Conservation (phyloP, 2,329 filamentous ascomycete species). For the Coniochaeta hoffmannii region DNA sequence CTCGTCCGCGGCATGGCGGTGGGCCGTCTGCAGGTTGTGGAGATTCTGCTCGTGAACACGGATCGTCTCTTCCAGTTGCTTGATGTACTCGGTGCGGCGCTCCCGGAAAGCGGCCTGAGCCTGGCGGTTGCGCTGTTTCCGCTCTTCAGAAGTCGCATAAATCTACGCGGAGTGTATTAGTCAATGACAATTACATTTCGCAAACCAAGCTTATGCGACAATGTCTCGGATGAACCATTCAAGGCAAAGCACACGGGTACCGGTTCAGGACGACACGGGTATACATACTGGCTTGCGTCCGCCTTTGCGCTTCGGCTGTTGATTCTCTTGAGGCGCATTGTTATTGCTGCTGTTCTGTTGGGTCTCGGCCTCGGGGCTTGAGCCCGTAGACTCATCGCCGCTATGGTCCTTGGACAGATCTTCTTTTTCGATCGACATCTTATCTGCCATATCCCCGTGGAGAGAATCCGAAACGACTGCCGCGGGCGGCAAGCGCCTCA, state of each 20-base stretch:
- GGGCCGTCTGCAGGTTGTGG: constrained; percentile 86
- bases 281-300: constrained; percentile 84
- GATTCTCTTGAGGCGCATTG: constrained; percentile 39
- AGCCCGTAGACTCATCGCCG: constrained; percentile 50
- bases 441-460: constrained; percentile 51
- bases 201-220: neutral
- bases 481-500: constrained; percentile 33
- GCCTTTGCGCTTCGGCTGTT: constrained; percentile 88
- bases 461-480: constrained; percentile 27
- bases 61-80: constrained; percentile 95
- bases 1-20: constrained; percentile 90
- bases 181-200: neutral
- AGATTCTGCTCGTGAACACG: constrained; percentile 93
- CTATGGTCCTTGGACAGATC: constrained; percentile 49
- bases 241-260: constrained; percentile 5
- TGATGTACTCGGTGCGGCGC: constrained; percentile 96
- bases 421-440: constrained; percentile 60
- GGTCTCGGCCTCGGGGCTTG: constrained; percentile 50
- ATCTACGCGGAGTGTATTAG: constrained; percentile 50
- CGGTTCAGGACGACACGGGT: neutral
- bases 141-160: constrained; percentile 96
- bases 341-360: constrained; percentile 22
- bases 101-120: constrained; percentile 96
- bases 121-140: constrained; percentile 95
- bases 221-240: constrained; percentile 8